Percentiles rank a stretch among this genome's conserved stretches.
Evolutionary conservation across 805 yeast species (phyloP).

Genomic region (Sugiyamaella qingdaonensis): DNA sequence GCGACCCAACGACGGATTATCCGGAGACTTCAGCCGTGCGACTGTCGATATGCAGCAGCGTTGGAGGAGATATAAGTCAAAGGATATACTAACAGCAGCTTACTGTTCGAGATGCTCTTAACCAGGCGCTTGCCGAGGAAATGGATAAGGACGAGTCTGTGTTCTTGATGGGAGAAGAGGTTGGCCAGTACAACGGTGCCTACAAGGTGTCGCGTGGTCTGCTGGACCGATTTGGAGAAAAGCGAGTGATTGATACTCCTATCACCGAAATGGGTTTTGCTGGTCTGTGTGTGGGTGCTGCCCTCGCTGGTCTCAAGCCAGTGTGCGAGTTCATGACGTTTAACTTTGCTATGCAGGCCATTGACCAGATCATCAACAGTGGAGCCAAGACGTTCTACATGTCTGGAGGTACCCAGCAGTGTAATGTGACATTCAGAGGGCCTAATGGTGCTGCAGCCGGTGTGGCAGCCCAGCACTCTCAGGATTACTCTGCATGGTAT

Average conservation of each 20-base stretch:
- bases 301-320: conserved; percentile 95
- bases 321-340: conserved; percentile 98
- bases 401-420: conserved; percentile 98
- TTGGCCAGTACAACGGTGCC: conserved; percentile 99
- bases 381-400: conserved; percentile 98
- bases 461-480: conserved; percentile 99
- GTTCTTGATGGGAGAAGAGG: conserved; percentile 97
- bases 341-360: conserved; percentile 99
- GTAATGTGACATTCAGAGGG: conserved; percentile 97
- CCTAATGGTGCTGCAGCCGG: conserved; percentile 99
- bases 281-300: conserved; percentile 92
- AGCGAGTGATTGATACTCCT: conserved; percentile 92
- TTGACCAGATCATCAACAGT: conserved; percentile 96
- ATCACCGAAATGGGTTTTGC: conserved; percentile 99
- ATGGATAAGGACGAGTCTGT: conserved; percentile 93
- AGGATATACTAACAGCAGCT: conserved; percentile 34
- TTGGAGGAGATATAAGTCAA: background rate
- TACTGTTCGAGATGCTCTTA: conserved; percentile 96
- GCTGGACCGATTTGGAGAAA: conserved; percentile 90
- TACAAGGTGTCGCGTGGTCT: conserved; percentile 95
- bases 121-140: conserved; percentile 94
- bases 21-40: conserved; percentile 2
- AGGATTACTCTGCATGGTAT: conserved; percentile 96
- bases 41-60: background rate
- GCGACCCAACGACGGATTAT: background rate